Base-by-base conservation (phyloP, 352 stramenopile species). In the Phytophthora foliorum region DNA sequence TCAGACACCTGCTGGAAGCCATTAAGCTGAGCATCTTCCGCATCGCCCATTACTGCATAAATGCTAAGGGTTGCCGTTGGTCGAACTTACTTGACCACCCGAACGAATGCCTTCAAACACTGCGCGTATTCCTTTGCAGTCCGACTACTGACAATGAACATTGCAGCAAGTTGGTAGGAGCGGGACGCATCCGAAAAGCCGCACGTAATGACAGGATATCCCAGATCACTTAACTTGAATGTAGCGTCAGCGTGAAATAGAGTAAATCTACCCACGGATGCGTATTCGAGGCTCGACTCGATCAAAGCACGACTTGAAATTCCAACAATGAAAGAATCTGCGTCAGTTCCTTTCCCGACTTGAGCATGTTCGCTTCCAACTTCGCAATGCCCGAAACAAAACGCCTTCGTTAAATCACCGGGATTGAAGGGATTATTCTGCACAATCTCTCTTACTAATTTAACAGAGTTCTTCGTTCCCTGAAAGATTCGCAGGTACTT, bases 401-500 rank as follows among this genome's bases (percentile, higher is more conserved):
- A 50, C 1, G 57, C 36, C 17, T 27, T 56, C 10, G 38, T 32
- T 10, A 44, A 27, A 58, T 58, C 48, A 19, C 25, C 38, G 6
- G 45, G 45, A 34, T 65, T 22, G 46, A 52, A 51, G 7, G 56
- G 31, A 24, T 56, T n/a, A 10, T 57, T 38, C 11, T 6, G 21
- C 4, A 65, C 17, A 1, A 65, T 50, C 16, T 32, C 49, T 52
- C 25, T 29, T 32, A 59, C 17, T 11, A 3, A 21, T 16, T 59
- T 22, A 7, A 48, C 24, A 1, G 41, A 46, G 16, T 53, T 62
- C 25, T 62, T 62, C 1, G 54, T 45, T 2, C 54, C 54, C 14
- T 62, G 22, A 3, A 65, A 34, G 3, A 14, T 11, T 1, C 57
- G 36, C 8, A 57, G 4, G 25, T 57, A 57, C 34, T 57, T 65